Conservation (phyloP, 805 yeast genomes). For the Ogataea populi-albae region DNA sequence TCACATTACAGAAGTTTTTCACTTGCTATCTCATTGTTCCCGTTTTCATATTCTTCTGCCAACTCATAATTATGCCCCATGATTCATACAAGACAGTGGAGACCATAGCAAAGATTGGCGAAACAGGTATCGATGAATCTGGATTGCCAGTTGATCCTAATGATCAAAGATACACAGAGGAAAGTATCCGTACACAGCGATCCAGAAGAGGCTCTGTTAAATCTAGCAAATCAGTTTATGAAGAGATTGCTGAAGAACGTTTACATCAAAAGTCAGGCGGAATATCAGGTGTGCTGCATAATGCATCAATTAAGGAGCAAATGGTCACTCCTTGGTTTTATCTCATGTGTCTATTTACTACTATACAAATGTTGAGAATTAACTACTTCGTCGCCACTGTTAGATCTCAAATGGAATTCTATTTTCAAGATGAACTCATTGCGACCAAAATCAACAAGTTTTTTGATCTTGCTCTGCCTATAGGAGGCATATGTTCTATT, state of each 20-base stretch:
- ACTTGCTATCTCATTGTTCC: conserved; percentile 70
- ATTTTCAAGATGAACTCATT: conserved; percentile 48
- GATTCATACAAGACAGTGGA: conserved; percentile 72
- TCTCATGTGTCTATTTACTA: conserved; percentile 73
- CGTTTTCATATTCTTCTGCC: conserved; percentile 68
- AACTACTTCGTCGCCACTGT: conserved; percentile 92
- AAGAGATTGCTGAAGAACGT: conserved; percentile 60
- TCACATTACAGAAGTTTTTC: conserved; percentile 61
- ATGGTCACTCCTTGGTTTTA: conserved; percentile 67
- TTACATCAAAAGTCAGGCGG: conserved; percentile 56
- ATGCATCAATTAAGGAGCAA: conserved; percentile 40
- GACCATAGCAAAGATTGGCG: conserved; percentile 62
- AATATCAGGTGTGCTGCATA: conserved; percentile 78
- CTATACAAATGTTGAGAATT: conserved; percentile 86
- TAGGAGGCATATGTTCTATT: conserved; percentile 83
- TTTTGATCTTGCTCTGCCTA: conserved; percentile 82
- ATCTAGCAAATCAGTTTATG: conserved; percentile 55
- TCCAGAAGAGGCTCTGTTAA: conserved; percentile 35
- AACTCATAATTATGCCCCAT: conserved; percentile 74
- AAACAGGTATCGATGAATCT: conserved; percentile 70
- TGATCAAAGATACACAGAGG: conserved; percentile 30
- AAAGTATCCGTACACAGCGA: conserved; percentile 16
- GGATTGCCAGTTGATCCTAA: conserved; percentile 57
- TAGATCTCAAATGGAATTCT: conserved; percentile 73
- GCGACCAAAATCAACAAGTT: conserved; percentile 66